Evolutionary conservation across 2,329 filamentous ascomycete species (phyloP), one percentile per base, ranked within the genome.

Genomic region (Magnaporthiopsis poae): DNA sequence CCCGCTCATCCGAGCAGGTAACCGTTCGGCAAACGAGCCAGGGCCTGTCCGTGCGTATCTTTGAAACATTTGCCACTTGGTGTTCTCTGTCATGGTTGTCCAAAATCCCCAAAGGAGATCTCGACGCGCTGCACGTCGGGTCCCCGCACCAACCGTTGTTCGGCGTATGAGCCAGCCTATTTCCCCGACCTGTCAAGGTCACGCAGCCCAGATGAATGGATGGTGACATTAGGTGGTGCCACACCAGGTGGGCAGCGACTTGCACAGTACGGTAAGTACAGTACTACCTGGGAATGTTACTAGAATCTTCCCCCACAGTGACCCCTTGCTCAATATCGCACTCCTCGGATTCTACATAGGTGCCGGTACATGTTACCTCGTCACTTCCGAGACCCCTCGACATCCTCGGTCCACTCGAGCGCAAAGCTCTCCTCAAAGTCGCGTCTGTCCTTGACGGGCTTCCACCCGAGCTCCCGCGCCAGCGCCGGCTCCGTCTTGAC

Each of bases 381-480:
- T 56, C 7, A 56, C 46, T 56, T 25, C 46, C 46, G 46, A 9
- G 18, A 9, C 7, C 46, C 21, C 5, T 56, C 46, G 5, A 56
- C 46, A 1, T 56, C 46, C 46, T 56, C 46, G 21, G 21, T 11
- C 46, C 46, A 56, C 21, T 56, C 46, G 21, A 25, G 21, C 18
- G 46, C 46, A 21, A 74, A 73, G 1, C 70, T 72, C 18, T 60
- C 67, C 60, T 70, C 64, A 66, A 71, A 75, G 62, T 72, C 73
- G 21, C 71, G 67, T 36, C 73, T 71, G 2, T 72, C 75, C 67
- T 72, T 73, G 27, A 52, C 71, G 0, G 75, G 75, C 68, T 71
- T 72, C 76, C 75, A 78, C 0, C 76, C 74, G 15, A 77, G 65
- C 12, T 70, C 65, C 7, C 66, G 69, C 15, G 71, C 71, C 12